Evolutionary conservation across 495 filamentous ascomycete species (phyloP).

Genomic region (Tuber indicum): DNA sequence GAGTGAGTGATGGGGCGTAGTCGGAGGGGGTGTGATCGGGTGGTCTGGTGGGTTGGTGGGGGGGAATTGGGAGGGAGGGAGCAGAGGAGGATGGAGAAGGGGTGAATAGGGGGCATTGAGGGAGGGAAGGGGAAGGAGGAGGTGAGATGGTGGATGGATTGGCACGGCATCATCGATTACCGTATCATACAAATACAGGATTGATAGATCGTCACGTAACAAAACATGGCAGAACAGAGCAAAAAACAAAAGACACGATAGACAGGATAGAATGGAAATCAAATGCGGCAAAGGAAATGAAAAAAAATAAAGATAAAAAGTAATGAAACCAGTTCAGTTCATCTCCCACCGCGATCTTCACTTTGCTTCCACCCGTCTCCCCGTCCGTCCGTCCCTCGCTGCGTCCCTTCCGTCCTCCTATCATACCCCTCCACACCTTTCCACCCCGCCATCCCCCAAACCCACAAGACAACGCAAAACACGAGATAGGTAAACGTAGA

Average conservation of each 20-base stretch:
- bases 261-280: not conserved
- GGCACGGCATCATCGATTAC: not conserved
- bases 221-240: not conserved
- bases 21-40: not conserved
- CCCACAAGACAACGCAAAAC: not conserved
- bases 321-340: constrained; percentile 1
- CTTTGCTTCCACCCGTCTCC: not conserved
- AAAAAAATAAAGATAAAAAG: not conserved
- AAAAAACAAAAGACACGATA: not conserved
- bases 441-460: not conserved
- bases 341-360: not conserved
- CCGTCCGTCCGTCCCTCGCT: not conserved
- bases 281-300: not conserved
- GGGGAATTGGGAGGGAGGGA: not conserved
- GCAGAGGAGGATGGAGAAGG: not conserved
- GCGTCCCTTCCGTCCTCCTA: not conserved
- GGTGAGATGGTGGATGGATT: not conserved
- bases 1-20: not conserved
- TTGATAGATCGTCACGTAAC: not conserved
- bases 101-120: not conserved
- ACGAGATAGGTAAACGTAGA: not conserved
- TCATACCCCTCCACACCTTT: not conserved
- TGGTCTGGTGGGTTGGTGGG: not conserved
- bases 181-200: not conserved
- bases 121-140: not conserved